Percentiles rank a stretch among this genome's conserved stretches.
These are phyloP conservation scores for Lactifluus subvellereus DNA, from an alignment of 768 basidiomycete genomes.

Conservation along the genomic window DNA sequence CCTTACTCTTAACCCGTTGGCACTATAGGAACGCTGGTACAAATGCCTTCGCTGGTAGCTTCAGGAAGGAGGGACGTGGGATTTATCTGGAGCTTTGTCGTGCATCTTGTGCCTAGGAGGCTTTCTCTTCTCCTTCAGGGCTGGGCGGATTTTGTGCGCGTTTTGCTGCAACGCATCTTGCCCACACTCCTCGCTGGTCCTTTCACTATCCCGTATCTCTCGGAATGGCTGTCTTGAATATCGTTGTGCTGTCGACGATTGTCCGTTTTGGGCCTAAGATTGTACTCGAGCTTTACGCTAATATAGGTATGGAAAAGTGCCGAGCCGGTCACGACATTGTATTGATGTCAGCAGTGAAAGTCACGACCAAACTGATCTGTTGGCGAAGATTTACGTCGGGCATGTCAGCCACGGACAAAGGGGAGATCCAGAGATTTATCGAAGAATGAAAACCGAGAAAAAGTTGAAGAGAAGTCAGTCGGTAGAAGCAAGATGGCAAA, in stretches of 20 bases:
- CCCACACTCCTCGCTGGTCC: constrained; percentile 34
- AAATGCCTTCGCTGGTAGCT: not conserved
- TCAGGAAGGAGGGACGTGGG: not conserved
- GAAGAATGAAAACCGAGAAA: too few relatives aligned
- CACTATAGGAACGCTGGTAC: not conserved
- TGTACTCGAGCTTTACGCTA: too few relatives aligned
- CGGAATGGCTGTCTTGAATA: constrained; percentile 26
- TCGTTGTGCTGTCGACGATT: constrained; percentile 21
- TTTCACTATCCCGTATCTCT: constrained; percentile 40
- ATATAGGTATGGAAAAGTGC: too few relatives aligned
- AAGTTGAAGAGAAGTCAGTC: too few relatives aligned
- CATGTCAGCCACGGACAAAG: too few relatives aligned
- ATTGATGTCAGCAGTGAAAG: too few relatives aligned
- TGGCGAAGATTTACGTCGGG: too few relatives aligned
- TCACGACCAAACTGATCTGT: too few relatives aligned
- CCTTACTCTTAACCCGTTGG: not conserved
- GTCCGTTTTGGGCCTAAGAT: constrained; percentile 26
- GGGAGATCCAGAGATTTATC: too few relatives aligned
- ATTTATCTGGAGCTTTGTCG: not conserved
- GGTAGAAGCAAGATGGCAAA: too few relatives aligned
- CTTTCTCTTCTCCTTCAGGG: constrained; percentile 23
- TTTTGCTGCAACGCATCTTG: constrained; percentile 39
- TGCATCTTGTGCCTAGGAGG: not conserved
- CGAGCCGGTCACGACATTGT: too few relatives aligned
- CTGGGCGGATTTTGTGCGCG: constrained; percentile 39